phyloP scores from a whole-genome alignment of 2,329 filamentous ascomycete genomes.

The Monosporascus sp. region DNA sequence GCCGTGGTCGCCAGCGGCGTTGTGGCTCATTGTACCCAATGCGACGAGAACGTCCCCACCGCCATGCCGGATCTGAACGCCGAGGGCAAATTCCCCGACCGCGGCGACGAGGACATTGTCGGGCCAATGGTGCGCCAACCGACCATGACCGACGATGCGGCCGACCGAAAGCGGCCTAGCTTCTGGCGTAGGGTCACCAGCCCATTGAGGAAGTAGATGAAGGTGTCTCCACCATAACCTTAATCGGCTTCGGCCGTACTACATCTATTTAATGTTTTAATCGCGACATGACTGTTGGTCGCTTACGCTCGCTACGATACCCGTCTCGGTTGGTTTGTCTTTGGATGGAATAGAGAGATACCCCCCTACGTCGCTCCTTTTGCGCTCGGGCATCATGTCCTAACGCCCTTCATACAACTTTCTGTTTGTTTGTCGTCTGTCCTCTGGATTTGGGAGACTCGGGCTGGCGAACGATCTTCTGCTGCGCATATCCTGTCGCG shows the following conservation, averaged over 20 bases:
- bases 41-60: conserved; percentile 53
- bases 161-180: conserved; percentile 21
- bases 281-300: not conserved
- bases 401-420: no score
- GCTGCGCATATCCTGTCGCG: no score
- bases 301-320: conserved; percentile 1
- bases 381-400: not conserved
- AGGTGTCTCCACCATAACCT: no score
- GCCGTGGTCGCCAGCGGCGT: conserved; percentile 38
- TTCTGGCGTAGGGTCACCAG: conserved; percentile 29
- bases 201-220: conserved; percentile 19
- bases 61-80: conserved; percentile 66
- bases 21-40: conserved; percentile 35
- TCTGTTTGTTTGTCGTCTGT: no score
- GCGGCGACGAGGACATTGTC: conserved; percentile 88
- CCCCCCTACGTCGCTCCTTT: conserved; percentile 1
- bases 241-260: not conserved
- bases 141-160: conserved; percentile 36
- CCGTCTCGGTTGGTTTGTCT: conserved; percentile 1
- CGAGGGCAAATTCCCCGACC: conserved; percentile 78
- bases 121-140: conserved; percentile 74
- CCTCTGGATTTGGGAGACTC: no score
- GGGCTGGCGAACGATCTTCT: no score
- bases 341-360: conserved; percentile 3
- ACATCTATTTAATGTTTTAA: not conserved